Conservation (phyloP, 2,329 filamentous ascomycete species). For the Pezicula rhizophila region DNA sequence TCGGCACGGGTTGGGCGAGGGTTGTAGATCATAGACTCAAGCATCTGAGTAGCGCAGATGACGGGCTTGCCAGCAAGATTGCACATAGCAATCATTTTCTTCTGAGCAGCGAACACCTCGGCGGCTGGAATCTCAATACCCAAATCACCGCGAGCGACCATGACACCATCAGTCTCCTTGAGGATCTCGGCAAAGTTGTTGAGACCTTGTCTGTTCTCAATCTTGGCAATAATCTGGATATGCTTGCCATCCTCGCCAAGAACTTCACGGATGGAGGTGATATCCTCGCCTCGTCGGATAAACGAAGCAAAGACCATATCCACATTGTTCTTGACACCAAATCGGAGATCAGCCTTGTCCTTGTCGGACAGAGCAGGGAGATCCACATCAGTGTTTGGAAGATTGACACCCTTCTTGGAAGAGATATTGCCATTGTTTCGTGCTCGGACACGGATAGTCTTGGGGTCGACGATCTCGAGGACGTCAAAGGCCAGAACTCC, state of each 20-base stretch:
- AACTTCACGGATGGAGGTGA: slow-evolving; percentile 84
- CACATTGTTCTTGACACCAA: slow-evolving; percentile 97
- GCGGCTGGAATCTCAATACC: slow-evolving; percentile 98
- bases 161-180: slow-evolving; percentile 93
- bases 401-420: slow-evolving; percentile 98
- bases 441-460: slow-evolving; percentile 80
- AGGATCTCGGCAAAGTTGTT: slow-evolving; percentile 99
- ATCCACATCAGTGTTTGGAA: slow-evolving; percentile 97
- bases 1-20: slow-evolving; percentile 95
- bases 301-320: slow-evolving; percentile 99
- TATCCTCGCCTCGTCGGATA: slow-evolving; percentile 90
- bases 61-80: slow-evolving; percentile 98
- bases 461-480: slow-evolving; percentile 75
- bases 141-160: slow-evolving; percentile 97
- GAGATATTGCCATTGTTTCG: slow-evolving; percentile 99
- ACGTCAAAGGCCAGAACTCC: slow-evolving; percentile 97
- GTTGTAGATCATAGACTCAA: slow-evolving; percentile 99
- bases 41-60: slow-evolving; percentile 99
- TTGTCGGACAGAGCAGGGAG: slow-evolving; percentile 96
- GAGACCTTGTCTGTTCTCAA: slow-evolving; percentile 98
- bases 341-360: slow-evolving; percentile 88
- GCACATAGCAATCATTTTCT: slow-evolving; percentile 99
- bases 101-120: slow-evolving; percentile 98
- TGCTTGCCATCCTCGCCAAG: slow-evolving; percentile 88
- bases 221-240: slow-evolving; percentile 99